phyloP scores from a whole-genome alignment of 805 yeast species.

The Yarrowia sp. region DNA sequence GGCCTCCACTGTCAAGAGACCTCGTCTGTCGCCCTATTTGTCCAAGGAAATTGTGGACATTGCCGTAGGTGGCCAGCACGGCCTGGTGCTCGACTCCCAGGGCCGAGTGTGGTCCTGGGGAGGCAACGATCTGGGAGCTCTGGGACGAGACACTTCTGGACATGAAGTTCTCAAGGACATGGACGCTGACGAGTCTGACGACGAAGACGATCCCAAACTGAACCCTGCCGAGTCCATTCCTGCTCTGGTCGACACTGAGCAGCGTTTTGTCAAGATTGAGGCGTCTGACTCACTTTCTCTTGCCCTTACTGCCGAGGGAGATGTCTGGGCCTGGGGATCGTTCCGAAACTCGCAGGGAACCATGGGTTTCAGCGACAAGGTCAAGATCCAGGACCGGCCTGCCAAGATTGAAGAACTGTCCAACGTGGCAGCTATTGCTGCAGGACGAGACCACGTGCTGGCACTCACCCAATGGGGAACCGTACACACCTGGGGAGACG shows the following conservation, averaged over 20 bases:
- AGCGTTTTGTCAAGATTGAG: slow-evolving; percentile 69
- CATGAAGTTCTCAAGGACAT: slow-evolving; percentile 65
- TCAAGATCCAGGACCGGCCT: slow-evolving; percentile 65
- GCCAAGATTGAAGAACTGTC: slow-evolving; percentile 55
- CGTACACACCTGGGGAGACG: slow-evolving; percentile 97
- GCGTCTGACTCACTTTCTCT: slow-evolving; percentile 93
- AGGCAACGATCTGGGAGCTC: slow-evolving; percentile 83
- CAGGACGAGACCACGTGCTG: slow-evolving; percentile 89
- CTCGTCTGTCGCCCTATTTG: slow-evolving; percentile 66
- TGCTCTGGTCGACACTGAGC: slow-evolving; percentile 55
- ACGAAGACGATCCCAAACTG: slow-evolving; percentile 73
- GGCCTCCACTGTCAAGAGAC: slow-evolving; percentile 92
- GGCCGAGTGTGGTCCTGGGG: slow-evolving; percentile 98
- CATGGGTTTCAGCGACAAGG: slow-evolving; percentile 70
- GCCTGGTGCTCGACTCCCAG: slow-evolving; percentile 70
- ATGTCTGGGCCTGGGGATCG: slow-evolving; percentile 96
- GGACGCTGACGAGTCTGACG: slow-evolving; percentile 61
- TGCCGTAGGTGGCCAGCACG: slow-evolving; percentile 96
- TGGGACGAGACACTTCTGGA: slow-evolving; percentile 74
- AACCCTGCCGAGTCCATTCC: slow-evolving; percentile 91
- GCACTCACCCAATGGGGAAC: slow-evolving; percentile 81
- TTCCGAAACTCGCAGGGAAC: slow-evolving; percentile 75
- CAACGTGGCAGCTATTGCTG: slow-evolving; percentile 75
- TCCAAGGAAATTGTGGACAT: slow-evolving; percentile 73
- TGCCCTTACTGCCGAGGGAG: slow-evolving; percentile 73